Evolutionary conservation across 73 alveolate species (phyloP).

Genomic region (Paramecium octaurelia): DNA sequence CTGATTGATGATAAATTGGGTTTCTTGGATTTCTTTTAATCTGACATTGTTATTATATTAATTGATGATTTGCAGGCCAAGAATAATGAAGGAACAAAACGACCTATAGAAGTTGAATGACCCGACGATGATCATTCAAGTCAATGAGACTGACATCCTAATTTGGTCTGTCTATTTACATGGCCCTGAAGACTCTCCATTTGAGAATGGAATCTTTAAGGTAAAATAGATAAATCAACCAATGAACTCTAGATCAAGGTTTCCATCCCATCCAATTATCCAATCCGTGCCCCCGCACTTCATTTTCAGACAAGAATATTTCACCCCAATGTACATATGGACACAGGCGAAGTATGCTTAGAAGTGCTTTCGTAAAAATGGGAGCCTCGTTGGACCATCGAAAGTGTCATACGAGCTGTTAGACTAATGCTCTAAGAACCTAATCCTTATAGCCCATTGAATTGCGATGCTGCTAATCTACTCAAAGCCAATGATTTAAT

Average conservation of each 20-base stretch:
- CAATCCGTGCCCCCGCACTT: constrained; percentile 90
- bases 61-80: neutral
- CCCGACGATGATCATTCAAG: neutral
- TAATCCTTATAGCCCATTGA: constrained; percentile 97
- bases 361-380: constrained; percentile 91
- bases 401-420: constrained; percentile 90
- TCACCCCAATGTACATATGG: constrained; percentile 96
- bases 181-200: constrained; percentile 30
- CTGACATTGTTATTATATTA: neutral
- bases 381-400: constrained; percentile 97
- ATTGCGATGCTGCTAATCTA: constrained; percentile 93
- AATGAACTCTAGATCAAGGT: constrained; percentile 54
- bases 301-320: constrained; percentile 85
- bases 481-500: constrained; percentile 83
- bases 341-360: constrained; percentile 87
- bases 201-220: constrained; percentile 1
- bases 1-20: neutral
- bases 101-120: neutral
- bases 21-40: neutral
- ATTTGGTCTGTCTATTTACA: neutral
- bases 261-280: constrained; percentile 85
- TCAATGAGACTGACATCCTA: neutral
- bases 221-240: neutral
- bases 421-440: constrained; percentile 84
- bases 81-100: constrained; percentile 1